Conservation (phyloP, 2,329 filamentous ascomycete genomes). For the Fusarium sp. region DNA sequence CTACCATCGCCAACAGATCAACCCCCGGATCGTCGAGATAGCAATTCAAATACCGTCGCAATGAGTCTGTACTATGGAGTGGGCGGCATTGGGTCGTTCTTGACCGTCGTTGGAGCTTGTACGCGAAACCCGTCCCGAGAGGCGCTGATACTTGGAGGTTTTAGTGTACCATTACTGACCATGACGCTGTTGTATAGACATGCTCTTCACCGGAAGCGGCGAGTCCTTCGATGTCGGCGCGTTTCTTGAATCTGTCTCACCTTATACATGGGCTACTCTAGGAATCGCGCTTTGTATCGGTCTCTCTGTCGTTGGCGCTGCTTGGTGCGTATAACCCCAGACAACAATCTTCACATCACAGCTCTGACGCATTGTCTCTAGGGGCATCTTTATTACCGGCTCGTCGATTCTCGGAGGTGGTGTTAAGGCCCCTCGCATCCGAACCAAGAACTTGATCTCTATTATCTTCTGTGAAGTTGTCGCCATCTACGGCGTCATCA, state of each 20-base stretch:
- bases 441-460: slow-evolving; percentile 99
- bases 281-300: slow-evolving; percentile 96
- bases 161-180: slow-evolving; percentile 28
- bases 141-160: slow-evolving; percentile 13
- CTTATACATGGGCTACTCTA: slow-evolving; percentile 90
- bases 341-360: slow-evolving; percentile 8
- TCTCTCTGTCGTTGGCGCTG: slow-evolving; percentile 94
- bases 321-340: slow-evolving; percentile 75
- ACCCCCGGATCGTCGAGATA: slow-evolving; percentile 40
- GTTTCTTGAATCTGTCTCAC: slow-evolving; percentile 94
- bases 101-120: slow-evolving; percentile 84
- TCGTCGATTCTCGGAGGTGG: slow-evolving; percentile 97
- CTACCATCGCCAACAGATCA: slow-evolving; percentile 36
- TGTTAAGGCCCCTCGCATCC: slow-evolving; percentile 95
- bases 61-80: slow-evolving; percentile 82
- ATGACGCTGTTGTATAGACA: slow-evolving; percentile 71
- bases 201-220: slow-evolving; percentile 97
- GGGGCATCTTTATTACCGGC: slow-evolving; percentile 99
- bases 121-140: slow-evolving; percentile 56
- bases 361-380: slow-evolving; percentile 55
- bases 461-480: slow-evolving; percentile 99
- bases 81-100: slow-evolving; percentile 75
- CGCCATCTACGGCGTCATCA: slow-evolving; percentile 99
- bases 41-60: slow-evolving; percentile 48
- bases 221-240: slow-evolving; percentile 97